A percentile compares a stretch with the other conserved stretches of the same genome.
Conservation (phyloP, 2,329 filamentous ascomycete species). For the Chaetomium sp. region DNA sequence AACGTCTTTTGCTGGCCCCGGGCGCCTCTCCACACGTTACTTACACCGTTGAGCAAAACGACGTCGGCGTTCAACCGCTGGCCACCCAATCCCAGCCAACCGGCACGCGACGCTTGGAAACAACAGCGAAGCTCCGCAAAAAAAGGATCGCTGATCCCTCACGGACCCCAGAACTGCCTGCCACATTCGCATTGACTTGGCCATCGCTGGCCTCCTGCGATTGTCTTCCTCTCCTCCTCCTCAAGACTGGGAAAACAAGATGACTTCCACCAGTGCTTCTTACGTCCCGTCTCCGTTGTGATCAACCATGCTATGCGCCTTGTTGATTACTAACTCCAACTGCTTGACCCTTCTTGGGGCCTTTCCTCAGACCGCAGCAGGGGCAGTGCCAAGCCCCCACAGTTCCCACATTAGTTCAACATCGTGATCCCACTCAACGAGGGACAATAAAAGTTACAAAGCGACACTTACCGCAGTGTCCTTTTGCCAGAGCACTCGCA, state of each 20-base stretch:
- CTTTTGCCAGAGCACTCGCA: too few species aligned
- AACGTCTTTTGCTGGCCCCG: too few species aligned
- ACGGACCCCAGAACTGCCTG: background rate
- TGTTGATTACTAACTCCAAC: slow-evolving; percentile 11
- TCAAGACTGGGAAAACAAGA: slow-evolving; percentile 4
- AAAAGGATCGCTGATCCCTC: slow-evolving; percentile 2
- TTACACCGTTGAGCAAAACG: background rate
- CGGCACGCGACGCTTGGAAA: slow-evolving; percentile 1
- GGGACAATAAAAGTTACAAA: too few species aligned
- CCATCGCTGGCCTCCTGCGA: background rate
- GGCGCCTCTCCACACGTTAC: background rate
- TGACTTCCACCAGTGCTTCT: slow-evolving; percentile 18
- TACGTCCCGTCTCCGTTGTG: slow-evolving; percentile 1
- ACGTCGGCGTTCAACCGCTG: background rate
- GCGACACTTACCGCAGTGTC: too few species aligned
- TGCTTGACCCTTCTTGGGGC: background rate
- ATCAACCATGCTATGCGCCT: too few species aligned
- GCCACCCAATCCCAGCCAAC: slow-evolving; percentile 1
- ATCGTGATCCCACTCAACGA: background rate
- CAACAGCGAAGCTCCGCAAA: slow-evolving; percentile 3
- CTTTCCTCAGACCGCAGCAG: background rate
- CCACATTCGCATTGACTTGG: slow-evolving; percentile 3
- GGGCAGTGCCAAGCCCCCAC: slow-evolving; percentile 1
- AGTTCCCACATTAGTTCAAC: background rate
- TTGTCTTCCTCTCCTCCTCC: background rate